Conservation (phyloP, 1,139 yeast genomes). For the Schwanniomyces etchellsii region DNA sequence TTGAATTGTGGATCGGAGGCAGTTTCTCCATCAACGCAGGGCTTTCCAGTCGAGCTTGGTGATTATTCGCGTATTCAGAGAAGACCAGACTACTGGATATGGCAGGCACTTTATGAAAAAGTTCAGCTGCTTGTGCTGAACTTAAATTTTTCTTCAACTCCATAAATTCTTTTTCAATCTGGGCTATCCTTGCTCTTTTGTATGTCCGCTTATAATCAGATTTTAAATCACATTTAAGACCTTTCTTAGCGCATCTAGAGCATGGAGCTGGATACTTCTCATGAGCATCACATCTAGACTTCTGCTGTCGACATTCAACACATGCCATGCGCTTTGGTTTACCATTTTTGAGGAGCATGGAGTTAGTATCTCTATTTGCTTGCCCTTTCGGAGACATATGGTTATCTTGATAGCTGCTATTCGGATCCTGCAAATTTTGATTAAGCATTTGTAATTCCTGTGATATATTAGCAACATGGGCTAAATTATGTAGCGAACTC, state of each 20-base stretch:
- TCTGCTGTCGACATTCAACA: slow-evolving; percentile 94
- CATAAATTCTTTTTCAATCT: slow-evolving; percentile 73
- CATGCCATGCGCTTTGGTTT: slow-evolving; percentile 71
- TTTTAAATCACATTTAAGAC: slow-evolving; percentile 64
- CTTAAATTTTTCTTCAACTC: slow-evolving; percentile 59
- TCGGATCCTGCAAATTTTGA: slow-evolving; percentile 17
- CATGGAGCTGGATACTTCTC: slow-evolving; percentile 79
- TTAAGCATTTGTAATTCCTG: slow-evolving; percentile 32
- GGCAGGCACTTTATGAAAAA: slow-evolving; percentile 30
- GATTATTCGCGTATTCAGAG: neutral
- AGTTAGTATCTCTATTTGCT: neutral
- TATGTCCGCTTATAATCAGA: slow-evolving; percentile 84
- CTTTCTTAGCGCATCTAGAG: slow-evolving; percentile 68
- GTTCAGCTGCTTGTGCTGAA: slow-evolving; percentile 43
- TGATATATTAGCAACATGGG: slow-evolving; percentile 43
- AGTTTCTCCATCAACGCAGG: slow-evolving; percentile 1
- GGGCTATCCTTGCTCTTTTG: slow-evolving; percentile 79
- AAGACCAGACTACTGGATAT: slow-evolving; percentile 7
- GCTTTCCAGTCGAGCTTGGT: neutral
- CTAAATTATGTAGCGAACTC: slow-evolving; percentile 34
- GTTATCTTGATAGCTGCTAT: neutral
- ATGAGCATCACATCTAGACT: slow-evolving; percentile 81
- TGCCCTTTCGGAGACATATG: neutral
- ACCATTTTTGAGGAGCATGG: slow-evolving; percentile 12
- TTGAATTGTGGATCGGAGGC: neutral